Evolutionary conservation across 345 rosid genomes (phyloP), one percentile per base, ranked within the genome.

Genomic region (Citrus trifoliata): DNA sequence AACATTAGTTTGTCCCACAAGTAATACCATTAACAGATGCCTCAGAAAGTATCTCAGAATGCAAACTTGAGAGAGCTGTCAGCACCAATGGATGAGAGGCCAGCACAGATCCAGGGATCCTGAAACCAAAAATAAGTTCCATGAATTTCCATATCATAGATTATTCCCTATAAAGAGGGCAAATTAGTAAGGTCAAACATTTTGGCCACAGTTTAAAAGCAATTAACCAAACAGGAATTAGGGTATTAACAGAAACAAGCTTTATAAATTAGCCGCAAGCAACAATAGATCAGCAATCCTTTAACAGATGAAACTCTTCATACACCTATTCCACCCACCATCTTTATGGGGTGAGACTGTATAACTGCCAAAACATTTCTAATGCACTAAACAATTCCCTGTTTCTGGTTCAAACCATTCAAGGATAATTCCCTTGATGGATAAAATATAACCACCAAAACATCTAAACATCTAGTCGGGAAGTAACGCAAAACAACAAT

Each of bases 1-100:
- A 77, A 64, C 33, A 69, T 72, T 68, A 77, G 73, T 62, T 71
- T 65, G 70, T 76, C 78, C 76, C 32, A 73, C 66, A 46, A 46
- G 75, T 65, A 71, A 85, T 96, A 97, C 98, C 99, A 87, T 94
- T 97, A 33, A 97, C 98, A 81, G 98, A 90, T 67, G 98, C 99
- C 90, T 94, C 99, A 7, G 99, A 93, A 63, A 93, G 93, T 73
- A 92, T 85, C 80, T 94, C 97, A 59, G 93, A 81, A 78, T 85
- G 91, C 88, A 97, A 89, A 85, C 98, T 91, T 80, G 99, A 88
- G 75, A 97, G 92, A 81, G 99, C 98, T 71, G 97, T 86, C 80
- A 82, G 89, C 76, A 94, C 95, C 88, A 94, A 82, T 22, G 99
- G 97, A 69, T 97, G 98, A 87, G 88, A 85, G 18, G 98, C 94